Conservation (phyloP, 2,329 filamentous ascomycete species). For the Epichloe brachyelytri region DNA sequence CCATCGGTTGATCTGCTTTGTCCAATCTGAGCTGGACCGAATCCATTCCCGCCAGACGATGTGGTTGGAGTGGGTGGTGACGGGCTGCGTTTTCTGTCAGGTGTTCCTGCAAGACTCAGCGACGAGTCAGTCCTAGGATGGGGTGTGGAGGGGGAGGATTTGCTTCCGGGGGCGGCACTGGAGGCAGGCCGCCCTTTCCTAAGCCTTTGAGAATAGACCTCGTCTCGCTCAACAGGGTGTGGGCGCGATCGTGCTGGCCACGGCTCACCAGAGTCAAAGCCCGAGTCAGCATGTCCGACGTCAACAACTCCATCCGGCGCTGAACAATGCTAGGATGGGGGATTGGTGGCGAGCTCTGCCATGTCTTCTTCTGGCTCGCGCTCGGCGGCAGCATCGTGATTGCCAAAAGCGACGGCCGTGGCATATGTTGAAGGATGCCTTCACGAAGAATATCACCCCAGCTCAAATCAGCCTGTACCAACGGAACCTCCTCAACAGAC, state of each 20-base stretch:
- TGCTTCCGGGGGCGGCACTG: constrained; percentile 53
- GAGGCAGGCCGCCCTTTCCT: constrained; percentile 86
- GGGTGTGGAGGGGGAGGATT: constrained; percentile 35
- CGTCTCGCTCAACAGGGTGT: constrained; percentile 86
- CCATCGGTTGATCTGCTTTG: constrained; percentile 43
- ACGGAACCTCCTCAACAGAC: constrained; percentile 85
- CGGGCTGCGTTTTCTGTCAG: constrained; percentile 42
- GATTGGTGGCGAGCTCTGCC: constrained; percentile 62
- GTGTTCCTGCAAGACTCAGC: constrained; percentile 31
- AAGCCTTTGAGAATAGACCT: constrained; percentile 90
- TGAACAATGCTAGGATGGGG: constrained; percentile 93
- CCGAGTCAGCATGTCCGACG: constrained; percentile 92
- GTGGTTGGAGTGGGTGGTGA: constrained; percentile 39
- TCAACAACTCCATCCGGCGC: constrained; percentile 91
- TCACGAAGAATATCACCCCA: constrained; percentile 92
- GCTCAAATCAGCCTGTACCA: constrained; percentile 87
- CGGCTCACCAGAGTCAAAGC: constrained; percentile 82
- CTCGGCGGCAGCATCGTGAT: constrained; percentile 83
- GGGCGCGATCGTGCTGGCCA: constrained; percentile 84
- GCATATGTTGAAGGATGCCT: constrained; percentile 71
- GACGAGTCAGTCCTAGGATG: constrained; percentile 32
- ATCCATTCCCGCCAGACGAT: constrained; percentile 27
- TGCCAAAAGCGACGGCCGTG: constrained; percentile 78
- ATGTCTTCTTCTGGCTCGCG: constrained; percentile 51
- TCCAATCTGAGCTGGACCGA: constrained; percentile 30